A percentile compares a stretch with the other conserved stretches of the same genome.
phyloP scores from a whole-genome alignment of 2,329 filamentous ascomycete species.

The Cladosporium sp. region DNA sequence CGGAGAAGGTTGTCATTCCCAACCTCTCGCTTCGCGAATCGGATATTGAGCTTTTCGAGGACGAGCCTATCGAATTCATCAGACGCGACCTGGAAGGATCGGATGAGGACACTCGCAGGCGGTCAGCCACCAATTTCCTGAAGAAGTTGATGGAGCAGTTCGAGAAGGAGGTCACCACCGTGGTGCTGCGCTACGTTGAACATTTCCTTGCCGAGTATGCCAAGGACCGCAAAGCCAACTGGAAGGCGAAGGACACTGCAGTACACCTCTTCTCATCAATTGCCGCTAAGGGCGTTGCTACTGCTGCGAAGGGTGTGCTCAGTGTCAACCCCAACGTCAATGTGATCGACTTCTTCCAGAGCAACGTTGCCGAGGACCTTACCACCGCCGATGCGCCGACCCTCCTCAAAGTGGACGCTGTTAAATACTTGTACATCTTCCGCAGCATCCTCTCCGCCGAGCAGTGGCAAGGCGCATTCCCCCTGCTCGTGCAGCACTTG shows the following conservation, averaged over 20 bases:
- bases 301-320: constrained; percentile 83
- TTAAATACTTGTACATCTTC: constrained; percentile 98
- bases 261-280: constrained; percentile 94
- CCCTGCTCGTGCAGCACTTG: constrained; percentile 85
- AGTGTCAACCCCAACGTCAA: constrained; percentile 73
- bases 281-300: constrained; percentile 85
- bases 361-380: constrained; percentile 85
- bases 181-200: constrained; percentile 83
- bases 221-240: constrained; percentile 65
- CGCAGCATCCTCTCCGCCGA: constrained; percentile 88
- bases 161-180: constrained; percentile 74
- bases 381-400: constrained; percentile 68
- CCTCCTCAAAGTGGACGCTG: constrained; percentile 93
- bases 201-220: constrained; percentile 75
- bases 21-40: constrained; percentile 90
- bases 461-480: constrained; percentile 87
- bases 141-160: constrained; percentile 86
- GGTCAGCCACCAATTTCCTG: constrained; percentile 93
- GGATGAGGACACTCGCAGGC: constrained; percentile 86
- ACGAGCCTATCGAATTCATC: constrained; percentile 98
- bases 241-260: constrained; percentile 98
- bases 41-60: constrained; percentile 93
- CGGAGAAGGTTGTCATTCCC: constrained; percentile 92
- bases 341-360: constrained; percentile 92
- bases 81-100: constrained; percentile 91